Conservation (phyloP, 176 grass and related monocot species). For the Avena atlantica region DNA sequence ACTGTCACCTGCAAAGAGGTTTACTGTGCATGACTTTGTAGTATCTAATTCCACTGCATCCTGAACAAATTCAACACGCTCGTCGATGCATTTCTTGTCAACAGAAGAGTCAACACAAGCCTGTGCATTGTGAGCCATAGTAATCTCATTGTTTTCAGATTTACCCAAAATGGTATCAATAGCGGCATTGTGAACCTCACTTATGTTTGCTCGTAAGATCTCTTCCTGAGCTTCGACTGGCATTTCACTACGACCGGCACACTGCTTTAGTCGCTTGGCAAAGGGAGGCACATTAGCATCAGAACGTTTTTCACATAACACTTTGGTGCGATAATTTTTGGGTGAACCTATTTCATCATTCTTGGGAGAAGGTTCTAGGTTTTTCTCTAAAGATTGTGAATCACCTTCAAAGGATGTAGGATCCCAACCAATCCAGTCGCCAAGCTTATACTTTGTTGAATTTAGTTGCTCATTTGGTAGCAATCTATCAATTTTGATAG, state of each 20-base stretch:
- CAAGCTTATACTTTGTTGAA: conserved; percentile 45
- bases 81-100: background rate
- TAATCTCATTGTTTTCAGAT: background rate
- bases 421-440: conserved; percentile 73
- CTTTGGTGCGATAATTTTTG: conserved; percentile 44
- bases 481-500: conserved; percentile 75
- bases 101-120: background rate
- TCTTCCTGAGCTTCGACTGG: conserved; percentile 16
- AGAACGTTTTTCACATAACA: conserved; percentile 24
- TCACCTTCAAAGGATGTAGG: conserved; percentile 62
- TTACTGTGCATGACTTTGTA: conserved; percentile 22
- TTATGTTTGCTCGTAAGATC: conserved; percentile 17
- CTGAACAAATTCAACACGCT: conserved; percentile 25
- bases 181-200: conserved; percentile 3
- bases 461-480: conserved; percentile 54
- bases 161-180: background rate
- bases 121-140: conserved; percentile 30
- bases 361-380: conserved; percentile 47
- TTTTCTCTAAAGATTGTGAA: conserved; percentile 49
- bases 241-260: conserved; percentile 30
- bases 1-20: background rate
- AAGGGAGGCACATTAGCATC: conserved; percentile 23
- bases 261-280: conserved; percentile 37
- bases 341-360: conserved; percentile 34
- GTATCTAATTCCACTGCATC: conserved; percentile 50